A percentile compares a stretch with the other conserved stretches of the same genome.
Conservation (phyloP, 495 filamentous ascomycete species). For the Podospora pseudopauciseta region DNA sequence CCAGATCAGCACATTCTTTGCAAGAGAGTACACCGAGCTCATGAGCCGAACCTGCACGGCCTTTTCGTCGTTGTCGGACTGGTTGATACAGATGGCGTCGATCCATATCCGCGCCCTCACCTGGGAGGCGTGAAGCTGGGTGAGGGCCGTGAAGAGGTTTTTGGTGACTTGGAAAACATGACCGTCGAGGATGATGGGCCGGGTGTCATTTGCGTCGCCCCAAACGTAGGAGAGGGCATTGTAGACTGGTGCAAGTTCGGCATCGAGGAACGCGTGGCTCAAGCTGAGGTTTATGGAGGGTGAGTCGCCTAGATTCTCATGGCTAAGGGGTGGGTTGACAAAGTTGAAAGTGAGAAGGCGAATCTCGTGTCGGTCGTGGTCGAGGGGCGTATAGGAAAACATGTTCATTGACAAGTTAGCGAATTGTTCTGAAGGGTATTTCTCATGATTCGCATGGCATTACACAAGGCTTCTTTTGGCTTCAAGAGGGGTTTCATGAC, state of each 20-base stretch:
- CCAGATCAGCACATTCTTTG: neutral
- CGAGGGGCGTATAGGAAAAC: neutral
- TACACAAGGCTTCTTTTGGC: too few species aligned
- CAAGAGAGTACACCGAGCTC: neutral
- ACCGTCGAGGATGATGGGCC: neutral
- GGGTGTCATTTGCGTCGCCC: neutral
- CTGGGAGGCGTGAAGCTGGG: neutral
- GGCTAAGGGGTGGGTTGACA: neutral
- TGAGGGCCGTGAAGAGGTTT: slow-evolving; percentile 3
- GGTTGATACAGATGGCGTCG: slow-evolving; percentile 2
- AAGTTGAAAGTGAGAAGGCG: neutral
- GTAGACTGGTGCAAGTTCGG: neutral
- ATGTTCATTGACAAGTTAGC: neutral
- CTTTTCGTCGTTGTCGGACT: slow-evolving; percentile 5
- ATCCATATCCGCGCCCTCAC: neutral
- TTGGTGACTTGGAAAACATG: neutral
- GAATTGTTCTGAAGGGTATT: too few species aligned
- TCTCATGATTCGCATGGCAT: too few species aligned
- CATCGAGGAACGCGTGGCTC: neutral
- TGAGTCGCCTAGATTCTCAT: neutral
- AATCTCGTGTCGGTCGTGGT: neutral
- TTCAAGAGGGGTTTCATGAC: too few species aligned
- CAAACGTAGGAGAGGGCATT: neutral
- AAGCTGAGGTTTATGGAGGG: neutral
- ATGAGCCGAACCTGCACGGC: neutral